Evolutionary conservation across 108 stramenopile genomes (phyloP).

Genomic region (Cyclotella distinguenda): DNA sequence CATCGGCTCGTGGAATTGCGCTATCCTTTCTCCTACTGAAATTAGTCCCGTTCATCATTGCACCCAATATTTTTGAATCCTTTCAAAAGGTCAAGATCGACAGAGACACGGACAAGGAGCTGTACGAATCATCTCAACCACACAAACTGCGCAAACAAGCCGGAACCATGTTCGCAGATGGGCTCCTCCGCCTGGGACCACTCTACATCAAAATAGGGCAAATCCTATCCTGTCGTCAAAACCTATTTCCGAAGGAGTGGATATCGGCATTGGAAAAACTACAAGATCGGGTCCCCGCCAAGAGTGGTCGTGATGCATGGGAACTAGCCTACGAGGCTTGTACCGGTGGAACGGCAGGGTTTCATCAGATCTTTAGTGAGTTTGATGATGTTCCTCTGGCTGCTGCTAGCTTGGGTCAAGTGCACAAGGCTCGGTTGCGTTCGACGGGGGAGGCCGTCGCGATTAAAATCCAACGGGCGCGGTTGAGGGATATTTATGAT

Average conservation of each 20-base stretch:
- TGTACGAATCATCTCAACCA: slow-evolving; percentile 24
- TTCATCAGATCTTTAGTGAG: slow-evolving; percentile 68
- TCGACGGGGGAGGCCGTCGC: slow-evolving; percentile 68
- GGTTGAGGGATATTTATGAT: slow-evolving; percentile 84
- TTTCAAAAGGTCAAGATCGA: slow-evolving; percentile 6
- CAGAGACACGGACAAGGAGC: not conserved
- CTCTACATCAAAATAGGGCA: slow-evolving; percentile 93
- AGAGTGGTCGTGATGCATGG: slow-evolving; percentile 76
- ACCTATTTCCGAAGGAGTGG: slow-evolving; percentile 87
- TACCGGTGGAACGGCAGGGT: slow-evolving; percentile 52
- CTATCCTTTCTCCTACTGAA: slow-evolving; percentile 38
- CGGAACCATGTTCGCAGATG: slow-evolving; percentile 63
- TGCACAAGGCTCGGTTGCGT: slow-evolving; percentile 82
- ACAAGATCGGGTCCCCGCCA: slow-evolving; percentile 92
- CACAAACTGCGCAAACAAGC: slow-evolving; percentile 33
- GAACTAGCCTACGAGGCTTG: slow-evolving; percentile 71
- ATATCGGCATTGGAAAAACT: slow-evolving; percentile 81
- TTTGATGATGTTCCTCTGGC: slow-evolving; percentile 86
- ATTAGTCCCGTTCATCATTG: slow-evolving; percentile 21
- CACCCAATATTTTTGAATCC: slow-evolving; percentile 30
- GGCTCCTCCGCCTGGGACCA: slow-evolving; percentile 79
- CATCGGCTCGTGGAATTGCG: slow-evolving; percentile 67
- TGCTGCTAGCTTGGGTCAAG: slow-evolving; percentile 90
- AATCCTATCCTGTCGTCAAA: slow-evolving; percentile 85
- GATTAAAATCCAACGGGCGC: slow-evolving; percentile 88